Percentiles rank a stretch among this genome's conserved stretches.
These are phyloP conservation scores for Pyropia haitanensis DNA, from an alignment of 23 red algal genomes.

Conservation along the genomic window DNA sequence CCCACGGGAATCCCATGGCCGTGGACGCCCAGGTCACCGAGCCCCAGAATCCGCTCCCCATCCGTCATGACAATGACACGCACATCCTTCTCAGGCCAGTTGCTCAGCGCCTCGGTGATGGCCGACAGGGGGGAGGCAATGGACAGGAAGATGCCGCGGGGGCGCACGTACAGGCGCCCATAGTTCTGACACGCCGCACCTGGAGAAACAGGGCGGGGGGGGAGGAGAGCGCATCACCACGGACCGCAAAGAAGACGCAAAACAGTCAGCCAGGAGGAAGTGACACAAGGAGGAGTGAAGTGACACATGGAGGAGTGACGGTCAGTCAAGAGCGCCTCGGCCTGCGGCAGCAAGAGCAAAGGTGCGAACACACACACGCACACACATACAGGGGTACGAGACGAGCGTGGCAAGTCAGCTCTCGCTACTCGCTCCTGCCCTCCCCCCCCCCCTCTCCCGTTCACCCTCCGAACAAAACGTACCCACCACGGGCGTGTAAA, in stretches of 20 bases:
- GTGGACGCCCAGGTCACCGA: constrained; percentile 76
- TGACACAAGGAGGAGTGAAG: too few species aligned
- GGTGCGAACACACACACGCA: too few species aligned
- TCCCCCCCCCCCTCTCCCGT: too few species aligned
- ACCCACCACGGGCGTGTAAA: constrained; percentile 83
- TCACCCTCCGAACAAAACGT: not conserved
- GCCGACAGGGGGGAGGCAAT: constrained; percentile 24
- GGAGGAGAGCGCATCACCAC: too few species aligned
- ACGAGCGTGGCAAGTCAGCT: too few species aligned
- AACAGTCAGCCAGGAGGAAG: too few species aligned
- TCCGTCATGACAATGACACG: constrained; percentile 77
- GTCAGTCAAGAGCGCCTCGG: too few species aligned
- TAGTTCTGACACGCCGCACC: constrained; percentile 67
- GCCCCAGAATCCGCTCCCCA: constrained; percentile 78
- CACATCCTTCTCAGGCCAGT: constrained; percentile 57
- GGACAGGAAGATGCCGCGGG: constrained; percentile 69
- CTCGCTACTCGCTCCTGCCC: not conserved
- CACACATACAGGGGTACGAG: too few species aligned
- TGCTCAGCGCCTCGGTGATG: constrained; percentile 42
- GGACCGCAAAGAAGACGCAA: too few species aligned
- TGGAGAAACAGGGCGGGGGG: too few species aligned
- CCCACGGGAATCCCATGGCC: constrained; percentile 86
- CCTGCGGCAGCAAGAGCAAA: too few species aligned
- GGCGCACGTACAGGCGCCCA: constrained; percentile 51
- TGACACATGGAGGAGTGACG: too few species aligned